Base-by-base conservation (phyloP, 1,139 yeast genomes). In the Lizanozyma gosingica region DNA sequence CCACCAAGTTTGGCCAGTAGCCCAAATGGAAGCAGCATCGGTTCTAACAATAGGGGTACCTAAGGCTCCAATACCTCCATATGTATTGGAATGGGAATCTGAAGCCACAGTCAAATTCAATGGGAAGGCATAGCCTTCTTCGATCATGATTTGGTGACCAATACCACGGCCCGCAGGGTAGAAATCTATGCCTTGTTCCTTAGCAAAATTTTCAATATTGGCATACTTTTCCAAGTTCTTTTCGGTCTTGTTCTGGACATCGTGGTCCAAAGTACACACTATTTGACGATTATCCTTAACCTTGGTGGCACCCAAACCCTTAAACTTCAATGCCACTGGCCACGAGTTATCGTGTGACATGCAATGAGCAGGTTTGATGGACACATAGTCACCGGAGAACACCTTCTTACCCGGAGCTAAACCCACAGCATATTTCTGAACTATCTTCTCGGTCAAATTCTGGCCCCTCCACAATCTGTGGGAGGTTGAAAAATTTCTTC, bases 1-100 rank as follows among this genome's bases (percentile, higher is more conserved):
- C 98, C 98, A 92, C 99, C 99, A 92, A 3, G 98, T 94, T 65
- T 87, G 95, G 36, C 97, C 97, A 0, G 98, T 92, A 14, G 98
- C 97, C 99, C 99, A 92, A 50, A 94, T 92, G 4, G 97, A 81
- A 2, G 99, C 98, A 16, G 97, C 98, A 62, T 92, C 99, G 0
- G 99, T 94, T 62, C 99, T 77, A 43, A 92, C 99, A 44, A 92
- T 84, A 3, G 99, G 97, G 1, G 98, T 94, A 39, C 99, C 99
- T 45, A 94, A 69, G 18, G 95, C 70, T 15, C 97, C 98, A 36
- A 92, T 72, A 55, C 99, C 99, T 50, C 99, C 99, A 59, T 92
- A 92, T 36, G 96, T 92, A 62, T 94, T 94, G 14, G 97, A 87
- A 60, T 92, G 99, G 8, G 97, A 88, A 61, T 92, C 99, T 0